Evolutionary conservation across 2,329 filamentous ascomycete genomes (phyloP).

Genomic region (Cordyceps pruinosa): DNA sequence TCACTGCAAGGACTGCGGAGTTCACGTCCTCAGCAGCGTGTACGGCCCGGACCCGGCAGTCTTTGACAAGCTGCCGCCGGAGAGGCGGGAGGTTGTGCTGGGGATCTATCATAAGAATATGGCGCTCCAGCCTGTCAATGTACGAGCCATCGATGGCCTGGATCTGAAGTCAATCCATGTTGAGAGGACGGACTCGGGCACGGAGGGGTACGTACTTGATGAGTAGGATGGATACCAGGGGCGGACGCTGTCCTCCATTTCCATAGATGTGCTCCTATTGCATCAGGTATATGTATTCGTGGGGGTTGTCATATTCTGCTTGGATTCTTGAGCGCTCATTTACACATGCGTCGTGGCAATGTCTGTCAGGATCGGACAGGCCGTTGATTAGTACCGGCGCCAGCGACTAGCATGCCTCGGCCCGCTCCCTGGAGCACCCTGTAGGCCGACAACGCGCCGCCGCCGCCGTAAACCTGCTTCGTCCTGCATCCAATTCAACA

Average conservation of each 20-base stretch:
- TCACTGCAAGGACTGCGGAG: slow-evolving; percentile 25
- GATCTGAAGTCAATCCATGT: neutral
- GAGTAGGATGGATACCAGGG: too few species aligned
- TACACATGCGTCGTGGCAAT: slow-evolving; percentile 69
- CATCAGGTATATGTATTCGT: too few species aligned
- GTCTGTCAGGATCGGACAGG: too few species aligned
- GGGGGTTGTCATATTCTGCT: too few species aligned
- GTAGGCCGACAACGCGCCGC: too few species aligned
- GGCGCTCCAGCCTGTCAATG: slow-evolving; percentile 21
- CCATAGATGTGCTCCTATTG: too few species aligned
- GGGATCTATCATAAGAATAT: slow-evolving; percentile 19
- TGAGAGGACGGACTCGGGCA: neutral
- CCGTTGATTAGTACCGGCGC: neutral
- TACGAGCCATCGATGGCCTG: slow-evolving; percentile 19
- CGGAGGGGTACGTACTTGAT: neutral
- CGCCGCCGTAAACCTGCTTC: too few species aligned
- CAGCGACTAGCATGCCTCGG: neutral
- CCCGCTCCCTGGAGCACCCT: neutral
- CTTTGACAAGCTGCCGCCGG: slow-evolving; percentile 21
- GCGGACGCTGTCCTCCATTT: too few species aligned
- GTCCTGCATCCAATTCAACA: neutral
- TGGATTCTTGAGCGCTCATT: too few species aligned
- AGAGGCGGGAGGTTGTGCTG: slow-evolving; percentile 19
- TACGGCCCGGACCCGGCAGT: slow-evolving; percentile 24
- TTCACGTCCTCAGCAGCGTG: slow-evolving; percentile 21